phyloP scores from a whole-genome alignment of 768 basidiomycete species.

The Neoboletus magnificus region DNA sequence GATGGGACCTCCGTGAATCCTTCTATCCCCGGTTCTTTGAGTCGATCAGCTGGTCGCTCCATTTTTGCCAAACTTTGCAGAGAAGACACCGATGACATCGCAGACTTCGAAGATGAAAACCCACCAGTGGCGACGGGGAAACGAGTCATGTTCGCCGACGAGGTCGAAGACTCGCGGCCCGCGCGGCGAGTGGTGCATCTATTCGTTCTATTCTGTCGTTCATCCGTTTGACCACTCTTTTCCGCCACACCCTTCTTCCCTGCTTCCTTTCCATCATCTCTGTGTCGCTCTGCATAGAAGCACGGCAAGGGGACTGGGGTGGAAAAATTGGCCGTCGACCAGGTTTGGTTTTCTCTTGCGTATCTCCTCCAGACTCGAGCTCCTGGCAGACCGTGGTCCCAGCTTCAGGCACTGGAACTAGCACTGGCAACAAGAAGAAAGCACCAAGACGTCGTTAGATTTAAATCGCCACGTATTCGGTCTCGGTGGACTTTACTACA shows the following conservation, averaged over 20 bases:
- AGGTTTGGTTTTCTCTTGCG: constrained; percentile 16
- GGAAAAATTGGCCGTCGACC: constrained; percentile 16
- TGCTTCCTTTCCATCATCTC: background rate
- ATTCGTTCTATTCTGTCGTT: background rate
- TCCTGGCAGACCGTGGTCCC: constrained; percentile 2
- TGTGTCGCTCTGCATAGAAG: constrained; percentile 16
- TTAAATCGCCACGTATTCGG: background rate
- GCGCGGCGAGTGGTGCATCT: constrained; percentile 26
- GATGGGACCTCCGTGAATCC: constrained; percentile 10
- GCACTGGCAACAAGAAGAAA: constrained; percentile 20
- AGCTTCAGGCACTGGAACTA: background rate
- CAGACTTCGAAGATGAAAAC: constrained; percentile 20
- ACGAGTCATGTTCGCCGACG: constrained; percentile 23
- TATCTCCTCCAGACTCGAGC: constrained; percentile 1
- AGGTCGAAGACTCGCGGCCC: constrained; percentile 23
- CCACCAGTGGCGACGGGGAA: constrained; percentile 20
- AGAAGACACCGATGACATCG: constrained; percentile 29
- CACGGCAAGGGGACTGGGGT: constrained; percentile 14
- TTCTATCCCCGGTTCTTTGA: constrained; percentile 7
- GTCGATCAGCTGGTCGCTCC: constrained; percentile 21
- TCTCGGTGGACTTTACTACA: background rate
- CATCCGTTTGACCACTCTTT: background rate
- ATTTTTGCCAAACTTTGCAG: constrained; percentile 25
- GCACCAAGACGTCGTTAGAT: constrained; percentile 24
- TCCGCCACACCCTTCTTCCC: background rate